Evolutionary conservation across 805 yeast species (phyloP).

Genomic region (Brettanomyces custersianus): DNA sequence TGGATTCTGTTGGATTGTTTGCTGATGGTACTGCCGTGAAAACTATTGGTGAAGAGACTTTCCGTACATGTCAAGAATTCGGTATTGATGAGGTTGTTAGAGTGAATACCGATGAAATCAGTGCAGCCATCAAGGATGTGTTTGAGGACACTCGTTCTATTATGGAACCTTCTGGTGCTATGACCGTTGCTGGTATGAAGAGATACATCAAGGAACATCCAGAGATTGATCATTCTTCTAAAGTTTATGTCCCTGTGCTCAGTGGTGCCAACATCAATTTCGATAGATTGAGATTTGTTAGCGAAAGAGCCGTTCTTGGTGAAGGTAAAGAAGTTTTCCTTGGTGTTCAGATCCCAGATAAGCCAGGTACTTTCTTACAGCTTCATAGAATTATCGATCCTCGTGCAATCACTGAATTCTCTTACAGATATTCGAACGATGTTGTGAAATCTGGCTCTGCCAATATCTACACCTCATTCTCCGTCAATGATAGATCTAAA

Average conservation of each 20-base stretch:
- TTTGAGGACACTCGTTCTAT: conserved; percentile 92
- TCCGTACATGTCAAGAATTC: conserved; percentile 62
- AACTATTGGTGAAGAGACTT: conserved; percentile 83
- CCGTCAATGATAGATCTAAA: conserved; percentile 63
- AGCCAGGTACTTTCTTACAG: conserved; percentile 80
- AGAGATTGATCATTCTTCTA: conserved; percentile 58
- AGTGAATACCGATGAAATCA: conserved; percentile 70
- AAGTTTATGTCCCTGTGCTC: conserved; percentile 74
- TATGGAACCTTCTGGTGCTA: conserved; percentile 96
- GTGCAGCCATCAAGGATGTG: conserved; percentile 92
- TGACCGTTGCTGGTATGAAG: conserved; percentile 91
- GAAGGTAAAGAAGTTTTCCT: conserved; percentile 95
- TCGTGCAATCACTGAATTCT: conserved; percentile 87
- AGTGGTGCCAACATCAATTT: conserved; percentile 99
- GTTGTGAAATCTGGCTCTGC: conserved; percentile 39
- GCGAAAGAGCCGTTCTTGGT: conserved; percentile 97
- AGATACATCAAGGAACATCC: conserved; percentile 64
- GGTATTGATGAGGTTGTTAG: conserved; percentile 69
- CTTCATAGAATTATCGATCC: conserved; percentile 77
- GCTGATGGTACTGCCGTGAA: conserved; percentile 99
- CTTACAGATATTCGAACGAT: conserved; percentile 62
- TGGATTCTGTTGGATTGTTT: conserved; percentile 82
- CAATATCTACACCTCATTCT: conserved; percentile 79
- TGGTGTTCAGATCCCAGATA: conserved; percentile 84
- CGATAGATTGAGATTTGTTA: conserved; percentile 88